A percentile compares a stretch with the other conserved stretches of the same genome.
phyloP scores from a whole-genome alignment of 345 rosid species.

The Jatropha curcas region DNA sequence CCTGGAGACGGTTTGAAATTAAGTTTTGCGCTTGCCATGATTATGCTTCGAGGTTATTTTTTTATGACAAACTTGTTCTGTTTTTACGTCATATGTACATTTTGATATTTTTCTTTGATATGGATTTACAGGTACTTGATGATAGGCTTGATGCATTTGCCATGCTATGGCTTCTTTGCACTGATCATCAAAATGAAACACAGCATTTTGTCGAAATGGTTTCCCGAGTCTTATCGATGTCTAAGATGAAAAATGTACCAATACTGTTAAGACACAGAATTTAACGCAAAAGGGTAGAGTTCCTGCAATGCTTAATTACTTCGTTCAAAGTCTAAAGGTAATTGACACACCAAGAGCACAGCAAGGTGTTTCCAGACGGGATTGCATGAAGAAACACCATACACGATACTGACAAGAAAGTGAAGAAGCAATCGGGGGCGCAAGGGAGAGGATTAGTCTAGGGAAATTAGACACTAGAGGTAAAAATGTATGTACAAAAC shows the following conservation, averaged over 20 bases:
- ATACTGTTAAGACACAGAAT: no score
- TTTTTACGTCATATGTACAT: neutral
- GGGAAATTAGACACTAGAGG: no score
- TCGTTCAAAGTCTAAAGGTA: no score
- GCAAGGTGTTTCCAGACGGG: neutral
- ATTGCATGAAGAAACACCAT: neutral
- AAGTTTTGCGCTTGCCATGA: neutral
- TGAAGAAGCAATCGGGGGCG: no score
- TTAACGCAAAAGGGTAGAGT: neutral
- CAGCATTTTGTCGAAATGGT: constrained; percentile 46
- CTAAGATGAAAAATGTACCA: neutral
- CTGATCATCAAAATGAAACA: constrained; percentile 41
- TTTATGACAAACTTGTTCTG: neutral
- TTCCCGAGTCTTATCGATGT: constrained; percentile 37
- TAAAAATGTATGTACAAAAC: no score
- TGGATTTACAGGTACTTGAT: constrained; percentile 49
- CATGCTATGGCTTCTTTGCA: constrained; percentile 54
- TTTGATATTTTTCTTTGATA: neutral
- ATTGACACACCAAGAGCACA: no score
- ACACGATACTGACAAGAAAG: neutral
- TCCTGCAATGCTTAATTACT: neutral
- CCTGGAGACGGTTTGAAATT: neutral
- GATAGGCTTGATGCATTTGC: constrained; percentile 55
- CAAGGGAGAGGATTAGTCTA: neutral
- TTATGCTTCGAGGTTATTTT: neutral